A percentile compares a stretch with the other conserved stretches of the same genome.
phyloP scores from a whole-genome alignment of 2,329 filamentous ascomycete species.

The Fusarium subglutinans region DNA sequence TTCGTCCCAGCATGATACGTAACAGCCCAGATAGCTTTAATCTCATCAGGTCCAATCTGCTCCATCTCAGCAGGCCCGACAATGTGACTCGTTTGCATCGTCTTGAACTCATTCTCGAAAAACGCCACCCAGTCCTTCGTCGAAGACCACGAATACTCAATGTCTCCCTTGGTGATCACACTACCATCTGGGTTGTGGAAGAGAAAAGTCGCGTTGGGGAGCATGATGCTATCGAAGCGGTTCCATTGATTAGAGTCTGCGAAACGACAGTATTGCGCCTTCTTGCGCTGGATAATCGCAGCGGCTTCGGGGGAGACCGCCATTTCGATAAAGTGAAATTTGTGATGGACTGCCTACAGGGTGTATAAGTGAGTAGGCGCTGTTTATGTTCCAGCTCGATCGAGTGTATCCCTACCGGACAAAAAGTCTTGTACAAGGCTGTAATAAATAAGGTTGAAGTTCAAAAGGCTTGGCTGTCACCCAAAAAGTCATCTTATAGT shows the following conservation, averaged over 20 bases:
- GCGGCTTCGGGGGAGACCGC: not conserved
- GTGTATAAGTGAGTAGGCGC: accelerated
- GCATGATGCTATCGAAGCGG: constrained; percentile 10
- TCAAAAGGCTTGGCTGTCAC: not conserved
- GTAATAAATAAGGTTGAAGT: not conserved
- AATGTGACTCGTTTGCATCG: constrained; percentile 14
- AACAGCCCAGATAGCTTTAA: constrained; percentile 11
- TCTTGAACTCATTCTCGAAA: constrained; percentile 8
- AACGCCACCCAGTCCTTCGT: not conserved
- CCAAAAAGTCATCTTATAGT: not conserved
- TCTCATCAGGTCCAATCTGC: not conserved
- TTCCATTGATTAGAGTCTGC: constrained; percentile 25
- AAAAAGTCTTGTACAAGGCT: not conserved
- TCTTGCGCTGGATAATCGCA: constrained; percentile 21
- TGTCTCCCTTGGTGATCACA: not conserved
- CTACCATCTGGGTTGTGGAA: constrained; percentile 1
- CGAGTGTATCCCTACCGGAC: accelerated
- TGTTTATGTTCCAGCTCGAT: accelerated
- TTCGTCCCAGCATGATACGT: constrained; percentile 13
- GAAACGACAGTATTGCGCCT: constrained; percentile 23
- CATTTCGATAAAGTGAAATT: not conserved
- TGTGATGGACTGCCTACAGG: not conserved
- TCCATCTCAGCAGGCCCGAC: constrained; percentile 20
- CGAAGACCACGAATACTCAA: not conserved
- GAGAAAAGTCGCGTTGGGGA: not conserved